phyloP scores from a whole-genome alignment of 2,329 filamentous ascomycete genomes.

The Venturia effusa region DNA sequence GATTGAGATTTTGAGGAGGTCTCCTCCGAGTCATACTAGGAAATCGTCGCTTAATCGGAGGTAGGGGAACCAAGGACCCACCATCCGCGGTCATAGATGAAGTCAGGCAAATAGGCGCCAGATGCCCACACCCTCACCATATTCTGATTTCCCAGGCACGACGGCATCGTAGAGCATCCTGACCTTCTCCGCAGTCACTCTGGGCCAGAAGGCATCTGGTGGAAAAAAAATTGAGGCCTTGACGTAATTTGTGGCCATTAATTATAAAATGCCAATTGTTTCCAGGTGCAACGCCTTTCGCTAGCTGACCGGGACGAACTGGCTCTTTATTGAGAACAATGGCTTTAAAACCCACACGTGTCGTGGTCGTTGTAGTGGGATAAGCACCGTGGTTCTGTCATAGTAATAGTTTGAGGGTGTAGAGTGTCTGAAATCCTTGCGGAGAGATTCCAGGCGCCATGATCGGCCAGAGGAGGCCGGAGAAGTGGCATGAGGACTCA shows the following conservation, averaged over 20 bases:
- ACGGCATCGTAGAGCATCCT: slow-evolving; percentile 43
- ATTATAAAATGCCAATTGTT: slow-evolving; percentile 56
- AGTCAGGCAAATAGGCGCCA: slow-evolving; percentile 49
- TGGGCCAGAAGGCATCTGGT: slow-evolving; percentile 51
- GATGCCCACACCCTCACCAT: slow-evolving; percentile 54
- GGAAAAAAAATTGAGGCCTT: slow-evolving; percentile 56
- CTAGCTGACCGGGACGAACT: slow-evolving; percentile 43
- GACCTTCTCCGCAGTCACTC: slow-evolving; percentile 44
- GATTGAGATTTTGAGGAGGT: slow-evolving; percentile 30
- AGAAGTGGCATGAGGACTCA: no score
- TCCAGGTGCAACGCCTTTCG: slow-evolving; percentile 43
- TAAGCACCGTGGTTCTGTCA: slow-evolving; percentile 39
- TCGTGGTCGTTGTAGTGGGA: slow-evolving; percentile 30
- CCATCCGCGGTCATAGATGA: slow-evolving; percentile 53
- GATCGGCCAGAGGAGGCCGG: no score
- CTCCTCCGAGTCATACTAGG: slow-evolving; percentile 43
- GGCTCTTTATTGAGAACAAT: slow-evolving; percentile 48
- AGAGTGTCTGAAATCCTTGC: slow-evolving; percentile 36
- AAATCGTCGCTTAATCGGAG: slow-evolving; percentile 35
- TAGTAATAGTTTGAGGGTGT: slow-evolving; percentile 26
- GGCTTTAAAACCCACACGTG: slow-evolving; percentile 50
- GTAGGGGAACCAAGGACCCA: slow-evolving; percentile 17
- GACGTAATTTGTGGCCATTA: slow-evolving; percentile 52
- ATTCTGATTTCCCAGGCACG: slow-evolving; percentile 49
- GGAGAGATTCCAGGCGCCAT: not conserved